Base-by-base conservation (phyloP, 805 yeast genomes). In the Spathaspora sp. region DNA sequence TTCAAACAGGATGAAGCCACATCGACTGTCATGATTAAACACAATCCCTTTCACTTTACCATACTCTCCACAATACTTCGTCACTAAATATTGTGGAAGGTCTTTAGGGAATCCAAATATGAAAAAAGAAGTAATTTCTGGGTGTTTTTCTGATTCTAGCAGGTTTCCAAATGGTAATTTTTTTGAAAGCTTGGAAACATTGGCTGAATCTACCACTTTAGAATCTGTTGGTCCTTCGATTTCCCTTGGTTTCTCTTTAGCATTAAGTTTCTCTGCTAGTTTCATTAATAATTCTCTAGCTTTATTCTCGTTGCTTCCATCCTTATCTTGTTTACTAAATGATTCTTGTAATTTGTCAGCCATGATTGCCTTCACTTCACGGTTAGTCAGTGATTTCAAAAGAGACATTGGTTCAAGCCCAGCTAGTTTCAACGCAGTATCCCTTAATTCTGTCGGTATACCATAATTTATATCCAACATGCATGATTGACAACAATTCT, bases 401-500 rank as follows among this genome's bases (percentile, higher is more conserved):
- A 23, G 16, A 16, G 69, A 49, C 16, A 55, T 42, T 14, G 46
- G 59, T 14, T 58, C 75, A 14, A 76, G 70, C 14, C 85, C 85
- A 1, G 92, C 86, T 77, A 89, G 76, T 58, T 83, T 82, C 59
- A 91, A 66, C 3, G 96, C 88, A 1, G 89, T 83, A 60, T 92
- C 97, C 56, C 97, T 74, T 6, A 90, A 69, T 10, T 84, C 81
- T 16, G 90, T 64, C 0, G 96, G 89, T n/a, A 94, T 81, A 3
- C 91, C 89, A 70, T 83, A 88, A 28, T 85, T 81, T 42, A 92
- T 70, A 69, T 93, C 98, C 32, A 87, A 66, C 81, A 90, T 79
- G 66, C 99, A 93, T 20, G 83, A 72, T 65, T 94, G 98, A 63
- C 99, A 93, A 59, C 96, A 86, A 68, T 89, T 86, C 53, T 86